Base-by-base conservation (phyloP, 2,329 filamentous ascomycete species). In the Incumbomyces lentus region DNA sequence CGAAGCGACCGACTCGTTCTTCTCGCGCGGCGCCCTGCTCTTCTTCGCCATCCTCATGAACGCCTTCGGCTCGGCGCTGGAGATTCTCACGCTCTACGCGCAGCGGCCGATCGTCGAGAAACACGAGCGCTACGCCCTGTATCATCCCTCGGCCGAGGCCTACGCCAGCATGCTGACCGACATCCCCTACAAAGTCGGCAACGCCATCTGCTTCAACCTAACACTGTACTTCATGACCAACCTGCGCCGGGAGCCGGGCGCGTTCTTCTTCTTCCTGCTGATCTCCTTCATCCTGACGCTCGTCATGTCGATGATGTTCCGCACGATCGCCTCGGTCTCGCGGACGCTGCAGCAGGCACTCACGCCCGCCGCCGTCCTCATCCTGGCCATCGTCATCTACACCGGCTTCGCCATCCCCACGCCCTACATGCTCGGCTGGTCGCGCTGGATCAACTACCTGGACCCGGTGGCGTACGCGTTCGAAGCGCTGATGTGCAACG, bases 81-180 rank as follows among this genome's bases (percentile, higher is more conserved):
- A 86, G 60, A 80, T 85, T 34, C 65, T 19, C 87, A 89, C 57
- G 66, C 74, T 95, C 3, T 95, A 92, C 61, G 78, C 85, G 2
- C 88, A 95, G 75, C 82, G 89, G 32, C 84, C 85, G 1, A 94
- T 95, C 57, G 86, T 95, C 50, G 87, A 95, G 61, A 95, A 95
- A 62, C 89, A 95, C 57, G 69, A 75, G 47, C 79, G 84, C 48
- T 95, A 94, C 61, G 87, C 88, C 14, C 73, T 95, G 14, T 94
- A 95, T 58, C 89, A 94, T 59, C 87, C 89, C 0, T 88, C 84
- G 8, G 84, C 87, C 13, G 88, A 95, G 71, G 86, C 87, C n/a
- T 74, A 86, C 49, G 79, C 85, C 0, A 92, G 85, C 8, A 92
- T 94, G 82, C 65, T 95, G 26, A 83, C 78, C 52, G 89, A 95